These are phyloP conservation scores for Ophiostoma angusticollis DNA, from an alignment of 2,329 filamentous ascomycete genomes.

Conservation along the genomic window DNA sequence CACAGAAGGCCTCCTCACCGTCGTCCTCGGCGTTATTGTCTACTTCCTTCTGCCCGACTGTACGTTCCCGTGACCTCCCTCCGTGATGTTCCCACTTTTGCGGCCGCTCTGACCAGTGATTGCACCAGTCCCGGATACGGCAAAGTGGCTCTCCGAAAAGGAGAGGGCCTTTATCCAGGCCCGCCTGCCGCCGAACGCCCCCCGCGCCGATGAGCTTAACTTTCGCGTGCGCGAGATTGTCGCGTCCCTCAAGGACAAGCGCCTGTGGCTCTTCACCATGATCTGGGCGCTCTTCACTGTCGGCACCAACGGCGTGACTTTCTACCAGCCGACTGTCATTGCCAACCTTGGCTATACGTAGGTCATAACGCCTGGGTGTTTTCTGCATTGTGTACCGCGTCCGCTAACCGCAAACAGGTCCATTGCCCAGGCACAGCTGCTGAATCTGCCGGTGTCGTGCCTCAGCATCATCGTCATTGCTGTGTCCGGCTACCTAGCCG, in stretches of 20 bases:
- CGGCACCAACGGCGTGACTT: conserved; percentile 29
- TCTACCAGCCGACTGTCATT: conserved; percentile 30
- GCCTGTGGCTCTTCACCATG: conserved; percentile 32
- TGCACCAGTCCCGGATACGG: conserved; percentile 27
- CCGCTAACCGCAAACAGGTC: conserved; percentile 12
- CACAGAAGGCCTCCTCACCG: conserved; percentile 32
- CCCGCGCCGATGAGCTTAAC: conserved; percentile 26
- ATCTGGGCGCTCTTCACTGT: conserved; percentile 35
- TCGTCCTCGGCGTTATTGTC: conserved; percentile 32
- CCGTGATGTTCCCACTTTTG: conserved; percentile 7
- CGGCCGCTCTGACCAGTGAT: not conserved
- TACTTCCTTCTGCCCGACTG: conserved; percentile 43
- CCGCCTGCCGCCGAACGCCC: conserved; percentile 30
- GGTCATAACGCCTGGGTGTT: not conserved
- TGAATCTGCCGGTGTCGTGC: conserved; percentile 22
- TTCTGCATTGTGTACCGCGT: not conserved
- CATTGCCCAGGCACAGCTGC: conserved; percentile 33
- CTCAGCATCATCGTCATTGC: conserved; percentile 9
- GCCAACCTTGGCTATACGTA: conserved; percentile 20
- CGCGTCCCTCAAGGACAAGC: conserved; percentile 25
- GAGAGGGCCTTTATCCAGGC: conserved; percentile 37
- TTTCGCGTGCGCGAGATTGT: conserved; percentile 28
- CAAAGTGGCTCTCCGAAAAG: conserved; percentile 30
- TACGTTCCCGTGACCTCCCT: conserved; percentile 15
- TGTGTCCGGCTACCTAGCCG: conserved; percentile 10